phyloP scores from a whole-genome alignment of 352 stramenopile genomes.

The Blastocystis sp. region DNA sequence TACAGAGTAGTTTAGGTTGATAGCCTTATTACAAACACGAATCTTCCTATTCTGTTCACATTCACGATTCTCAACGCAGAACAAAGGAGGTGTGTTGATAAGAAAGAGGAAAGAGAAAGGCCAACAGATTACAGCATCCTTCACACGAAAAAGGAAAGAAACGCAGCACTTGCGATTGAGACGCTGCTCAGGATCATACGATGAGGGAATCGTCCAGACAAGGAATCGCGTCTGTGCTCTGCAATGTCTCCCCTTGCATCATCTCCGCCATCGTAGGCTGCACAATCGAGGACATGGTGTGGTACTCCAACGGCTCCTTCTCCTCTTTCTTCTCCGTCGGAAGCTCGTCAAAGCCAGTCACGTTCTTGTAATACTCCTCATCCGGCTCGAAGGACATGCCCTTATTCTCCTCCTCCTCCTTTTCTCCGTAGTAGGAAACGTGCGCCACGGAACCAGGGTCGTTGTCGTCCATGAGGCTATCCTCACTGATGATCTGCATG shows the following conservation, averaged over 20 bases:
- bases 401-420: background rate
- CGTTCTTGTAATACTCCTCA: slow-evolving; percentile 34
- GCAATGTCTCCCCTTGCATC: background rate
- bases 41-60: background rate
- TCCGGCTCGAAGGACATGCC: slow-evolving; percentile 9
- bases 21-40: background rate
- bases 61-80: slow-evolving; percentile 1
- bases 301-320: background rate
- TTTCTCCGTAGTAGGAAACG: slow-evolving; percentile 46
- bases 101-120: slow-evolving; percentile 15
- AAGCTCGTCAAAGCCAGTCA: background rate
- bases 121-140: background rate
- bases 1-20: background rate
- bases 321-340: background rate
- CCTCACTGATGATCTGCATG: slow-evolving; percentile 42
- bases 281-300: background rate
- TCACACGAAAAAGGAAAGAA: background rate
- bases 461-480: slow-evolving; percentile 35
- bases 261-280: slow-evolving; percentile 14
- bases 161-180: background rate
- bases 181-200: background rate
- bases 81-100: background rate
- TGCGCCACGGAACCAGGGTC: slow-evolving; percentile 10
- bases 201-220: slow-evolving; percentile 47
- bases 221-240: slow-evolving; percentile 33